Evolutionary conservation across 2,329 filamentous ascomycete species (phyloP).

Genomic region (Fusarium mundagurra): DNA sequence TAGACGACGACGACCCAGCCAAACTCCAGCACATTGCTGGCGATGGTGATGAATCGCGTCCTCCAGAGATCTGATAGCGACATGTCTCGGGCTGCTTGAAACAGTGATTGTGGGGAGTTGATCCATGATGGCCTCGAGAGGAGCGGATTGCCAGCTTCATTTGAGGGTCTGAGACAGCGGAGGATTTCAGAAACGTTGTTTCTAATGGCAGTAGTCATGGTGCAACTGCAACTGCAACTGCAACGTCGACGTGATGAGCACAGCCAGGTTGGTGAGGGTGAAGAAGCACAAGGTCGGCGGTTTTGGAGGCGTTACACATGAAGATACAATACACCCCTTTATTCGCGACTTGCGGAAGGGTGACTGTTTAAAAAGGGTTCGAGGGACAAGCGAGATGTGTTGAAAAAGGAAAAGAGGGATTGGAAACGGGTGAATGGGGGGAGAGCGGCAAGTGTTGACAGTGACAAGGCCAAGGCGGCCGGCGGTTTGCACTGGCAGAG

Average conservation of each 20-base stretch:
- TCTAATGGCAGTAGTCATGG: slow-evolving; percentile 34
- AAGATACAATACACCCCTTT: slow-evolving; percentile 9
- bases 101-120: slow-evolving; percentile 21
- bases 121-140: slow-evolving; percentile 19
- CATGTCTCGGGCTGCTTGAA: slow-evolving; percentile 42
- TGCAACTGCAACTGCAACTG: slow-evolving; percentile 34
- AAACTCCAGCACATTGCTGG: slow-evolving; percentile 33
- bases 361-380: slow-evolving; percentile 22
- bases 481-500: slow-evolving; percentile 18
- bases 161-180: slow-evolving; percentile 46
- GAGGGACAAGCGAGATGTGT: slow-evolving; percentile 17
- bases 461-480: slow-evolving; percentile 7
- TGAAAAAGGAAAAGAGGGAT: background rate
- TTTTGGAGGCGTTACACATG: slow-evolving; percentile 33
- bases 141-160: slow-evolving; percentile 26
- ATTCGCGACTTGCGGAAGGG: slow-evolving; percentile 27
- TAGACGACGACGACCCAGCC: slow-evolving; percentile 51
- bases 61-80: slow-evolving; percentile 32
- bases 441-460: background rate
- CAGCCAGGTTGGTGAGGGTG: slow-evolving; percentile 2
- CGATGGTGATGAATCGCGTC: slow-evolving; percentile 9
- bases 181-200: slow-evolving; percentile 38
- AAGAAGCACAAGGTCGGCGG: slow-evolving; percentile 18
- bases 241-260: slow-evolving; percentile 19
- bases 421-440: background rate